phyloP scores from a whole-genome alignment of 2,329 filamentous ascomycete genomes.

The Phaeosphaeriaceae sp. region DNA sequence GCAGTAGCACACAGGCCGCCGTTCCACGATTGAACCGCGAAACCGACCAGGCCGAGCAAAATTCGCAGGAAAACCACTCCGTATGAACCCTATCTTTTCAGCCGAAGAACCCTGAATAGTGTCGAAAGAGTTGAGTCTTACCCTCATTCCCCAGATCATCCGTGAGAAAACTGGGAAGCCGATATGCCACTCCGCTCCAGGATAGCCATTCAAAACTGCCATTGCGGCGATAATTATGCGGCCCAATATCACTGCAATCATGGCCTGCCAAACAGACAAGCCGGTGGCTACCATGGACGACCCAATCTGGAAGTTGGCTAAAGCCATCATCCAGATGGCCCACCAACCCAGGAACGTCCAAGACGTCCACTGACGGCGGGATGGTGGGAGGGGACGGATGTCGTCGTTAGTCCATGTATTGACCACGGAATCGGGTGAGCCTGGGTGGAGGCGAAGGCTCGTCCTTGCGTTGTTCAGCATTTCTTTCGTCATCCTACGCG shows the following conservation, averaged over 20 bases:
- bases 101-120: too few species aligned
- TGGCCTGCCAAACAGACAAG: conserved; percentile 10
- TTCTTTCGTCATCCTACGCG: too few species aligned
- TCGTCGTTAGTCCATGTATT: conserved; percentile 46
- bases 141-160: conserved; percentile 23
- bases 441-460: too few species aligned
- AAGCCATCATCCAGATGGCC: conserved; percentile 38
- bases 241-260: conserved; percentile 27
- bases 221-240: conserved; percentile 5
- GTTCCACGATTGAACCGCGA: conserved; percentile 37
- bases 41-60: conserved; percentile 49
- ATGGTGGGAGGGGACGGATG: conserved; percentile 50
- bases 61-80: conserved; percentile 44
- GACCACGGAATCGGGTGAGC: too few species aligned
- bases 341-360: conserved; percentile 50
- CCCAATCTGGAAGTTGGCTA: conserved; percentile 44
- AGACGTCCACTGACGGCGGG: conserved; percentile 46
- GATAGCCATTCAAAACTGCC: neutral
- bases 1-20: conserved; percentile 46
- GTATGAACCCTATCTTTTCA: conserved; percentile 42
- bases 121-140: too few species aligned
- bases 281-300: conserved; percentile 10
- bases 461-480: too few species aligned
- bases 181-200: conserved; percentile 18
- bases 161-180: conserved; percentile 13